These are phyloP conservation scores for Avena insularis DNA, from an alignment of 176 grass and related monocot species.

Conservation along the genomic window DNA sequence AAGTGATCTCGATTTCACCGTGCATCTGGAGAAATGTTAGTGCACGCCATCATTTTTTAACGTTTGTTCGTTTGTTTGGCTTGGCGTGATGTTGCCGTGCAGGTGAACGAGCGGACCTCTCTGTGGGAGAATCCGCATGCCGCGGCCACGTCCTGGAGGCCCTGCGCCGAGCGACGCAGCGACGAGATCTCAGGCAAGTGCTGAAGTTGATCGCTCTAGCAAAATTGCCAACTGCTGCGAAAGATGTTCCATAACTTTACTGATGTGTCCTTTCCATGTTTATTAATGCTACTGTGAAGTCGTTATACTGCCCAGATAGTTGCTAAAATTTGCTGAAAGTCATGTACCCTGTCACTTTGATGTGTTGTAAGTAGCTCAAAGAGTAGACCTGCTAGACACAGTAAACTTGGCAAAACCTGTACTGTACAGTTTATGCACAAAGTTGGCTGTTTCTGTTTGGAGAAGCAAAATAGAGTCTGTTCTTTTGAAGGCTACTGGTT, in stretches of 20 bases:
- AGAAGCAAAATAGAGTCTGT: constrained; percentile 13
- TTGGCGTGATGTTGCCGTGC: neutral
- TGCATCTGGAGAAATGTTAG: neutral
- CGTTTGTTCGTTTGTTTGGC: constrained; percentile 32
- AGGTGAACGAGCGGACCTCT: constrained; percentile 67
- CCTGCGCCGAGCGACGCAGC: constrained; percentile 68
- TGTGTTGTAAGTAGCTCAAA: neutral
- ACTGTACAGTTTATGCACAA: neutral
- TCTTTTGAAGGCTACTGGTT: neutral
- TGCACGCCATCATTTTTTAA: constrained; percentile 1
- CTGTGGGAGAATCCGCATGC: constrained; percentile 97
- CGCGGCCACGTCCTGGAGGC: constrained; percentile 82
- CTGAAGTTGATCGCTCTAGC: neutral
- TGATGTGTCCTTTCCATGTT: neutral
- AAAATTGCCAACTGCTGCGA: neutral
- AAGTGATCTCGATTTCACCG: constrained; percentile 35
- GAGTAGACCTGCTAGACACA: neutral
- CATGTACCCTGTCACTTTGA: neutral
- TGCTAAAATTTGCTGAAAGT: neutral
- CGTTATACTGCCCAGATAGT: neutral
- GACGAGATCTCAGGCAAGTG: constrained; percentile 80
- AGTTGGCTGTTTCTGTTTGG: neutral
- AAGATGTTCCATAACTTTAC: neutral
- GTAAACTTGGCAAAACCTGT: neutral
- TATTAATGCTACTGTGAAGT: neutral